Evolutionary conservation across 2,329 filamentous ascomycete species (phyloP).

Genomic region (Colletotrichum tofieldiae): DNA sequence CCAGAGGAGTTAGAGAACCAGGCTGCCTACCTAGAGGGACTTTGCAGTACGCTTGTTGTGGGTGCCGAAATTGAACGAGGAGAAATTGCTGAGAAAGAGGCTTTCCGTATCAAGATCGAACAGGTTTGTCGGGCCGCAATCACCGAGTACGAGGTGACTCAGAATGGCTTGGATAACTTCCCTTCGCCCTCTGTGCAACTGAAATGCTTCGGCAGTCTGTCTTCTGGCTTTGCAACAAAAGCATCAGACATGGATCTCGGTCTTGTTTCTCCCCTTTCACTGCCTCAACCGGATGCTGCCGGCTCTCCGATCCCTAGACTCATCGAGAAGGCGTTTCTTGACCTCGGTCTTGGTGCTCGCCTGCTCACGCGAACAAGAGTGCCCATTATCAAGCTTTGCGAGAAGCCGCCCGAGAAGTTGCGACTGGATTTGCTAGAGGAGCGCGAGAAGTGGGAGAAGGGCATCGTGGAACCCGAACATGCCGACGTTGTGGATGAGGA

Average conservation of each 20-base stretch:
- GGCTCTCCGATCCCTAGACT: conserved; percentile 79
- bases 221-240: conserved; percentile 88
- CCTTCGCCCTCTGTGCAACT: conserved; percentile 73
- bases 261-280: conserved; percentile 77
- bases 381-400: conserved; percentile 90
- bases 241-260: conserved; percentile 94
- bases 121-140: conserved; percentile 74
- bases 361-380: conserved; percentile 85
- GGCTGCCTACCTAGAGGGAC: conserved; percentile 62
- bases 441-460: conserved; percentile 80
- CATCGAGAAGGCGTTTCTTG: conserved; percentile 82
- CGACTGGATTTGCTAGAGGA: conserved; percentile 74
- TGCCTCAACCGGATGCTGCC: conserved; percentile 65
- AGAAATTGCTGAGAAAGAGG: conserved; percentile 80
- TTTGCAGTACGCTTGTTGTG: conserved; percentile 66
- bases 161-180: conserved; percentile 61
- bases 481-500: conserved; percentile 54
- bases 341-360: conserved; percentile 81
- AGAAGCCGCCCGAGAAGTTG: conserved; percentile 76
- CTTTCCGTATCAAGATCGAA: conserved; percentile 77
- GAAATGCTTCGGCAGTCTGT: conserved; percentile 85
- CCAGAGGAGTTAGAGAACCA: conserved; percentile 67
- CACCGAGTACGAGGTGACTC: conserved; percentile 63
- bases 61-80: conserved; percentile 73
- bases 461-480: conserved; percentile 57